These are phyloP conservation scores for Coniochaeta sp. DNA, from an alignment of 2,329 filamentous ascomycete species.

Conservation along the genomic window DNA sequence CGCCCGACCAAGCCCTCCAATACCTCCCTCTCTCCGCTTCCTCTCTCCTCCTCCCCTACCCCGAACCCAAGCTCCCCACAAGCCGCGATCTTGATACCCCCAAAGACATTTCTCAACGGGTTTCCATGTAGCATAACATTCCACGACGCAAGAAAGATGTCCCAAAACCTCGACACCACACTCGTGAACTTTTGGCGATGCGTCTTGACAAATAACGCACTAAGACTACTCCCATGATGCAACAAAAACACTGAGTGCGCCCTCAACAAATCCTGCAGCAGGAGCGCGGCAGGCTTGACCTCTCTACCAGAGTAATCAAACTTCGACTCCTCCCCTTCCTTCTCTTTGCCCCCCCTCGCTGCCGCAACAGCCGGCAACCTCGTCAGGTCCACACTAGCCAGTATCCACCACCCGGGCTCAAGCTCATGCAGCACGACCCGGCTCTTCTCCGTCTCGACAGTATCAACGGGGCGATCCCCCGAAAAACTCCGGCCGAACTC, in stretches of 20 bases:
- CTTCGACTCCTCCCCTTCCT: constrained; percentile 9
- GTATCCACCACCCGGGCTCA: constrained; percentile 90
- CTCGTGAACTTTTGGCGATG: constrained; percentile 63
- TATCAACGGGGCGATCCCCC: constrained; percentile 66
- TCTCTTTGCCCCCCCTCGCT: constrained; percentile 3
- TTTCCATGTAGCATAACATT: constrained; percentile 87
- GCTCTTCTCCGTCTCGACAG: constrained; percentile 85
- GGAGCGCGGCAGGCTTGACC: constrained; percentile 71
- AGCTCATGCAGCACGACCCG: constrained; percentile 81
- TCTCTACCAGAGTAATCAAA: constrained; percentile 86
- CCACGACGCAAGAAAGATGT: constrained; percentile 64
- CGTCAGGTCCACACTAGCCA: constrained; percentile 41
- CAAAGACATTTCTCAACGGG: constrained; percentile 70
- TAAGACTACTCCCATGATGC: constrained; percentile 74
- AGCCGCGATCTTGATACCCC: constrained; percentile 79
- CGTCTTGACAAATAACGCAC: constrained; percentile 59
- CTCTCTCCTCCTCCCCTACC: constrained; percentile 91
- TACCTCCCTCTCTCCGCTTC: constrained; percentile 88
- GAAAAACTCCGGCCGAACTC: constrained; percentile 88
- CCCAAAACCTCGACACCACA: constrained; percentile 77
- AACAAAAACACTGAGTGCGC: constrained; percentile 81
- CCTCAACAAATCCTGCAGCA: constrained; percentile 73
- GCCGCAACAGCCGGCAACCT: constrained; percentile 17
- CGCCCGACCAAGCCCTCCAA: constrained; percentile 78
- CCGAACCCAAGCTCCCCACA: constrained; percentile 89